phyloP scores from a whole-genome alignment of 2,329 filamentous ascomycete species.

The Ilyonectria sp. region DNA sequence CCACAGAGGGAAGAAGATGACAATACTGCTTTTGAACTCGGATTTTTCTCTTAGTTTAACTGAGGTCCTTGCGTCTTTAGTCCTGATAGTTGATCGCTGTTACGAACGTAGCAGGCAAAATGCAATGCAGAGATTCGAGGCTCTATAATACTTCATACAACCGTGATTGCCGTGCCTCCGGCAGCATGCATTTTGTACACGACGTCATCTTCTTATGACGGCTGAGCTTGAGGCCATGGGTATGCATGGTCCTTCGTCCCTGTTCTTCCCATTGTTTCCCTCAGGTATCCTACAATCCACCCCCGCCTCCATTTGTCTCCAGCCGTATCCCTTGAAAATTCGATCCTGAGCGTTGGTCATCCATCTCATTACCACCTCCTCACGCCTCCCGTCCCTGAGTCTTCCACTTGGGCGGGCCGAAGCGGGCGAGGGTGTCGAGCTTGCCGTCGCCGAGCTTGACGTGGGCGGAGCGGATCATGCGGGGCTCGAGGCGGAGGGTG shows the following conservation, averaged over 20 bases:
- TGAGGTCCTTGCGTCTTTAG: background rate
- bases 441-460: conserved; percentile 85
- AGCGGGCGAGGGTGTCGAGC: conserved; percentile 65
- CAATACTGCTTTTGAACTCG: background rate
- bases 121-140: conserved; percentile 37
- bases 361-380: conserved; percentile 6
- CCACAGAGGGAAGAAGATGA: conserved; percentile 32
- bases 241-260: conserved; percentile 21
- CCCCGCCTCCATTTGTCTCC: background rate
- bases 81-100: background rate
- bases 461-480: conserved; percentile 88
- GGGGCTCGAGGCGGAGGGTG: conserved; percentile 87
- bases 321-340: background rate
- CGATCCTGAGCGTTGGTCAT: conserved; percentile 12
- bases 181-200: conserved; percentile 46
- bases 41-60: conserved; percentile 5
- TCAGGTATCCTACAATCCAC: conserved; percentile 42
- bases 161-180: conserved; percentile 38
- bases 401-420: conserved; percentile 67
- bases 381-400: conserved; percentile 53
- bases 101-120: background rate
- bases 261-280: conserved; percentile 12
- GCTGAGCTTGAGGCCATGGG: conserved; percentile 30
- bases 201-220: conserved; percentile 39
- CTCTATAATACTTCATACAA: conserved; percentile 47